Evolutionary conservation across 768 basidiomycete genomes (phyloP), one percentile per base, ranked within the genome.

Genomic region (Butyriboletus loyo): DNA sequence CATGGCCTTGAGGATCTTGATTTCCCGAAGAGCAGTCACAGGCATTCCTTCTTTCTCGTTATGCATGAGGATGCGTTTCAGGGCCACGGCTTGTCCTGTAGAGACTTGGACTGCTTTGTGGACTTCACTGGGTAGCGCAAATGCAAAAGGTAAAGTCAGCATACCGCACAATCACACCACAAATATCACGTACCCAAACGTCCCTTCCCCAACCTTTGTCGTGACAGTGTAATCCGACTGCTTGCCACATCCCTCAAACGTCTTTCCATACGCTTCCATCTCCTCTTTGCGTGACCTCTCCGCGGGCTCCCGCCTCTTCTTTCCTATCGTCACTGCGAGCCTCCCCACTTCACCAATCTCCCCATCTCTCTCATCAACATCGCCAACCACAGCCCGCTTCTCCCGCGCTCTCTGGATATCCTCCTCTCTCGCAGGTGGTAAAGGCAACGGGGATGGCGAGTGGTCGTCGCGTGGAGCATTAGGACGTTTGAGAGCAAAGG

Each of bases 11-110:
- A 99, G 76, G 52, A 98, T 93, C 67, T 95, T 95, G 72, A 98
- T 98, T 73, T 99, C 97, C 11, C 97, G 86, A 9, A 98, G 76
- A 10, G 97, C 95, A 8, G 97, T 98, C 21, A 98, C 91, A 1
- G 96, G 93, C 79, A 98, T 92, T 49, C 96, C 96, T 69, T 97
- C 96, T 61, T 91, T 89, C 70, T 95, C 92, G 65, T 95, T 93
- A 67, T 97, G 95, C 84, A 97, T 92, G 50, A 98, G 76, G 59
- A 98, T 95, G 46, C 94, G 85, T 70, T 98, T 98, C 44, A 98
- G 73, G 7, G 96, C 96, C 11, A 98, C 93, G 1, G 77, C 69
- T 11, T 70, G 75, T 1, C 82, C 80, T 1, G 83, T 84, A 4
- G 73, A 61, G 14, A 77, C 79, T 55, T 89, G 85, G 15, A 85